Conservation (phyloP, 1,284 basidiomycete species). For the Lentinus polychrous region DNA sequence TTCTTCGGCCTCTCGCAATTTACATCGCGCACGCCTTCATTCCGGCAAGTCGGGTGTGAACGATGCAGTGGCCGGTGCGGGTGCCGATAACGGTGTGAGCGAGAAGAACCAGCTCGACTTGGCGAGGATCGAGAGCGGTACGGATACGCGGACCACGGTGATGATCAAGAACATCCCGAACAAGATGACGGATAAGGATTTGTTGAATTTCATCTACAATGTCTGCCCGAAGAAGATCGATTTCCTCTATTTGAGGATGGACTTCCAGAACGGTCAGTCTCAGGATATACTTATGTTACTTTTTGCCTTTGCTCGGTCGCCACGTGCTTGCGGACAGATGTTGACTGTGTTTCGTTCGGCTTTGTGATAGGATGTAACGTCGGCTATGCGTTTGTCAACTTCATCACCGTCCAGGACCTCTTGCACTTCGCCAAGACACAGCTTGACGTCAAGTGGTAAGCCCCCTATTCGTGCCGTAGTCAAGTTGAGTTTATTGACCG, state of each 20-base stretch:
- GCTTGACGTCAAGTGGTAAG: constrained; percentile 72
- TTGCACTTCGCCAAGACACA: constrained; percentile 65
- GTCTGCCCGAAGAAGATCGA: constrained; percentile 69
- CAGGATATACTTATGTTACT: no score
- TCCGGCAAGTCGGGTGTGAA: background rate
- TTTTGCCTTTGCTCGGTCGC: constrained; percentile 1
- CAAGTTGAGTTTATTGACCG: background rate
- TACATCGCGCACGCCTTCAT: background rate
- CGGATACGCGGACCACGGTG: constrained; percentile 76
- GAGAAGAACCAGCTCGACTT: constrained; percentile 69
- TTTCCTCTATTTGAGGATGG: constrained; percentile 82
- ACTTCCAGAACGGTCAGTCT: constrained; percentile 66
- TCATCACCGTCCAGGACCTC: constrained; percentile 71
- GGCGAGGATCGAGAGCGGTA: constrained; percentile 62
- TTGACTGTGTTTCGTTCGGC: constrained; percentile 4
- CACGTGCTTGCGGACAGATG: background rate
- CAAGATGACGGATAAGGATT: constrained; percentile 76
- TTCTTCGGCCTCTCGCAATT: background rate
- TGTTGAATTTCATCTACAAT: constrained; percentile 60
- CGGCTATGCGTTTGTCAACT: constrained; percentile 85
- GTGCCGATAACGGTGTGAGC: background rate
- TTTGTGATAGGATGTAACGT: constrained; percentile 67
- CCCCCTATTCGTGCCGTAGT: constrained; percentile 7
- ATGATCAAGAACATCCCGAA: constrained; percentile 90
- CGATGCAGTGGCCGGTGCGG: background rate